These are phyloP conservation scores for Pythium pectinolyticum DNA, from an alignment of 352 stramenopile species.

Conservation along the genomic window DNA sequence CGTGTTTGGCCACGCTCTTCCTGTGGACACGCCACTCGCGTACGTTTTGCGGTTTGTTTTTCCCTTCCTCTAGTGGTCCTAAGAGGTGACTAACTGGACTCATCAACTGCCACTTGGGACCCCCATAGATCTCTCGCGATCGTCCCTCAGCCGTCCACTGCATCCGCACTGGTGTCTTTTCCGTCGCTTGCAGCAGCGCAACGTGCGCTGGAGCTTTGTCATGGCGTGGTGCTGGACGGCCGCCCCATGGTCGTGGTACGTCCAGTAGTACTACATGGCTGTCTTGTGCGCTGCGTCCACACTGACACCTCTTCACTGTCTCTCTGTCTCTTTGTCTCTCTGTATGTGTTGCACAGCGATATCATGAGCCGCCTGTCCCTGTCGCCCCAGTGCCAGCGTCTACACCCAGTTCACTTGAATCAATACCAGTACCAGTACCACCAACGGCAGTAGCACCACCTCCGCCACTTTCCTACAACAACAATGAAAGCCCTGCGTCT, in stretches of 20 bases:
- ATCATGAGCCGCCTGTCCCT: too few relatives aligned
- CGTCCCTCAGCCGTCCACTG: background rate
- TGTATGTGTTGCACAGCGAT: too few relatives aligned
- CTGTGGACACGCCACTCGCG: constrained; percentile 35
- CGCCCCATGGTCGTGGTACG: constrained; percentile 53
- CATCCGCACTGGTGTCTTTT: constrained; percentile 25
- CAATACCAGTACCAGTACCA: too few relatives aligned
- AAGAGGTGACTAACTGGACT: background rate
- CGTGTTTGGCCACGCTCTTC: constrained; percentile 60
- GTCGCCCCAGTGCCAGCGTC: too few relatives aligned
- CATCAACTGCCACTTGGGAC: too few relatives aligned
- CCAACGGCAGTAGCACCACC: too few relatives aligned
- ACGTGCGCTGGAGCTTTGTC: constrained; percentile 41
- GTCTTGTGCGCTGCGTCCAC: too few relatives aligned
- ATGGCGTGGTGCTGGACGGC: constrained; percentile 53
- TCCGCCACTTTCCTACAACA: too few relatives aligned
- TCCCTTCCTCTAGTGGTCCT: background rate
- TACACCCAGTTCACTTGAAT: too few relatives aligned
- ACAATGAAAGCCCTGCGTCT: too few relatives aligned
- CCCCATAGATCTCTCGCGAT: constrained; percentile 23
- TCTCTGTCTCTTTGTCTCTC: too few relatives aligned
- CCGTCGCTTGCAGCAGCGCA: constrained; percentile 35
- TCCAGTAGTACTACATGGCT: background rate
- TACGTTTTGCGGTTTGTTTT: constrained; percentile 19
- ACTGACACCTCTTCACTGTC: too few relatives aligned